Percentiles rank a stretch among this genome's conserved stretches.
These are phyloP conservation scores for Saccharomyces hybrid DNA, from an alignment of 1,139 yeast species.

Conservation along the genomic window DNA sequence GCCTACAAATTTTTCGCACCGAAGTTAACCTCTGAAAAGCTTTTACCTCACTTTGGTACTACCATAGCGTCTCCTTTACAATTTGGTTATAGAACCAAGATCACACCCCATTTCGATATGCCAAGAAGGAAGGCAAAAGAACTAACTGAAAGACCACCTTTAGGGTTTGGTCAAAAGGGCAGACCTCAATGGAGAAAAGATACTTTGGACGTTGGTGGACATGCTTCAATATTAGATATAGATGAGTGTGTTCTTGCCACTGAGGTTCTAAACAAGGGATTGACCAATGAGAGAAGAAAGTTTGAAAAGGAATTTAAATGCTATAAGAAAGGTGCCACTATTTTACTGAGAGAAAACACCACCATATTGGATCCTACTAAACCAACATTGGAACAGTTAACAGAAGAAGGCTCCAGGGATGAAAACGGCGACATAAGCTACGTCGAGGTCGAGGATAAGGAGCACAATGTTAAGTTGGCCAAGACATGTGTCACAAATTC, in stretches of 20 bases:
- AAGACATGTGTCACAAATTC: conserved; percentile 54
- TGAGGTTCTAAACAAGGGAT: conserved; percentile 60
- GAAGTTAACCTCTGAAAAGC: conserved; percentile 34
- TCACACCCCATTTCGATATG: conserved; percentile 91
- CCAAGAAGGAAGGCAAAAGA: conserved; percentile 38
- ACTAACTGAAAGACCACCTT: conserved; percentile 46
- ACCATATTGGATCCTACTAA: conserved; percentile 31
- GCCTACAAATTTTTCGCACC: conserved; percentile 78
- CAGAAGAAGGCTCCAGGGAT: conserved; percentile 42
- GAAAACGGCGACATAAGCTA: conserved; percentile 33
- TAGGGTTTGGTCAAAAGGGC: conserved; percentile 86
- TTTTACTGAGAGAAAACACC: conserved; percentile 75
- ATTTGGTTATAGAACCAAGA: conserved; percentile 76
- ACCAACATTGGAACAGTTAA: conserved; percentile 32
- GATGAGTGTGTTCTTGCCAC: conserved; percentile 95
- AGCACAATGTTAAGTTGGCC: conserved; percentile 27
- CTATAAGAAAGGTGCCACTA: conserved; percentile 80
- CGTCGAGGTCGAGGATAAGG: conserved; percentile 20
- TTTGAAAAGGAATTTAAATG: conserved; percentile 46
- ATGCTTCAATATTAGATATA: conserved; percentile 61
- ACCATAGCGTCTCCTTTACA: conserved; percentile 79
- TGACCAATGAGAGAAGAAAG: conserved; percentile 58
- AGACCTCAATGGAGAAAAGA: conserved; percentile 61
- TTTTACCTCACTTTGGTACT: conserved; percentile 51
- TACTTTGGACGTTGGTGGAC: conserved; percentile 40